Percentiles rank a stretch among this genome's conserved stretches.
phyloP scores from a whole-genome alignment of 495 filamentous ascomycete genomes.

The Penicillium canariense region DNA sequence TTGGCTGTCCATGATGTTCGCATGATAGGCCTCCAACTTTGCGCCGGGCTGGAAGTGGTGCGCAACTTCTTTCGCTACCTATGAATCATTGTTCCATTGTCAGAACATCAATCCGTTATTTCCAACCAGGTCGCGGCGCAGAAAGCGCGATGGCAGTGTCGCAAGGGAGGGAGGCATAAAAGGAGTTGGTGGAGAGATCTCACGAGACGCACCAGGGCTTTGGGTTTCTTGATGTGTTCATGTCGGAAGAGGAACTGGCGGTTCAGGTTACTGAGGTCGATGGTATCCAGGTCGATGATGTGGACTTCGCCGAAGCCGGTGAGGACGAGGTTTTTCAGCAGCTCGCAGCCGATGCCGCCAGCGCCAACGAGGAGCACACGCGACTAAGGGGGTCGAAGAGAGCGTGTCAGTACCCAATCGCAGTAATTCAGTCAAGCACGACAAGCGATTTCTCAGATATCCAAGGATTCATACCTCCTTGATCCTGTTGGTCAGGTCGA shows the following conservation, averaged over 20 bases:
- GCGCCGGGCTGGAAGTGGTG: conserved; percentile 86
- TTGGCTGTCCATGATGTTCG: conserved; percentile 89
- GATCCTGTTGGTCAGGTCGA: conserved; percentile 55
- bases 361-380: conserved; percentile 93
- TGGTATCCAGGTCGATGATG: conserved; percentile 96
- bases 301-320: conserved; percentile 94
- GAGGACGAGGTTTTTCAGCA: conserved; percentile 93
- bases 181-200: background rate
- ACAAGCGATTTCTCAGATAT: background rate
- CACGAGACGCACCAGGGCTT: conserved; percentile 71
- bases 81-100: conserved; percentile 12
- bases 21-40: conserved; percentile 87
- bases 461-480: conserved; percentile 54
- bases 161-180: conserved; percentile 13
- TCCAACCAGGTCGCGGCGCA: background rate
- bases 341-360: conserved; percentile 95
- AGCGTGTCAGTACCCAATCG: conserved; percentile 16
- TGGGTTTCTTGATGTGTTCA: conserved; percentile 97
- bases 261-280: conserved; percentile 96
- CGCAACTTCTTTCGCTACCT: conserved; percentile 95
- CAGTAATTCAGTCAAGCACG: background rate
- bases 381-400: conserved; percentile 51
- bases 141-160: background rate
- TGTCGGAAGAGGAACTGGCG: conserved; percentile 96
- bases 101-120: conserved; percentile 12